Base-by-base conservation (phyloP, 1,284 basidiomycete genomes). In the Ceratobasidium papillatum region DNA sequence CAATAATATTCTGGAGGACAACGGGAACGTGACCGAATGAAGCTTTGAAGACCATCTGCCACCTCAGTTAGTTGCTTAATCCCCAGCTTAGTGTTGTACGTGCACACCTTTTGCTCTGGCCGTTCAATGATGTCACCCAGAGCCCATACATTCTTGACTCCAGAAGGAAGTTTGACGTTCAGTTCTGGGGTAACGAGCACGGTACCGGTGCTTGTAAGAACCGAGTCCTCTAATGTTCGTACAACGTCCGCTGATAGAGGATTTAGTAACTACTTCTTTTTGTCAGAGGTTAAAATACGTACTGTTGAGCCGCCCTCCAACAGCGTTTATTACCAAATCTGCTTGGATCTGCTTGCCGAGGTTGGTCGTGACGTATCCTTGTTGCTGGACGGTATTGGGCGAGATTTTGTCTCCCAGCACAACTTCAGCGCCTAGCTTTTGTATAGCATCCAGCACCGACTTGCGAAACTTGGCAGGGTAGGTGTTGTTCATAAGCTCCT, bases 391-490 rank as follows among this genome's bases (percentile, higher is more conserved):
- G 4, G 30, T 64, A 7, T 25, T 75, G 3, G 84, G 78, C 77
- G 90, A 87, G 54, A 91, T 80, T 65, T 81, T 85, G 75, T 93
- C 90, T 52, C 85, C 83, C 54, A 89, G 83, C n/a, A 90, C 75
- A 64, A 93, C 59, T 4, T 87, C 80, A 72, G 91, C 81, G 4
- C 85, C 87, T 0, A 85, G 83, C 1, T 80, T 80, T 12, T 78
- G 79, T 0, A 88, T 78, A 45, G 84, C 83, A 3, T 81, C 80
- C 56, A 84, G 85, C 2, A 88, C 78, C 30, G 81, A 82, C 25
- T 82, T 83, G 52, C 91, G 86, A 81, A 86, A 87, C 75, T 85
- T 86, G 32, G 83, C 80, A 0, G 89, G 86, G 78, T 92, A 93
- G 0, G 84, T 79, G 0, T 81, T 77, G 78, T 90, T 92, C 63